Conservation (phyloP, 1,284 basidiomycete genomes). For the Heterobasidion occidentale region DNA sequence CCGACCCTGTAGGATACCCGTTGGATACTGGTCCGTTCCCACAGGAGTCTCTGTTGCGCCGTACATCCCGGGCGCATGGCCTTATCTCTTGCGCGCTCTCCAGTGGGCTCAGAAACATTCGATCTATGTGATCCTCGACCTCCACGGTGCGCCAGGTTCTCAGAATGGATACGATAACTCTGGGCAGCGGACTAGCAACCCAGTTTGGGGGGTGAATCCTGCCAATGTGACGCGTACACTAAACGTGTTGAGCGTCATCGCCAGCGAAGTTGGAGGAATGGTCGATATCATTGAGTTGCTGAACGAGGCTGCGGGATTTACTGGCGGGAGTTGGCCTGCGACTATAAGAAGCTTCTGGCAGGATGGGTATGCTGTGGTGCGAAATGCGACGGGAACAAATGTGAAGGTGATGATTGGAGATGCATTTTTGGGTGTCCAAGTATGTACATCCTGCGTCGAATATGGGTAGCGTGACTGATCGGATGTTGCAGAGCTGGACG, state of each 20-base stretch:
- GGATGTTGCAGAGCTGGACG: conserved; percentile 41
- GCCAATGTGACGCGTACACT: conserved; percentile 58
- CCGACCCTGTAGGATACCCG: conserved; percentile 42
- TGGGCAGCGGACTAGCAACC: conserved; percentile 58
- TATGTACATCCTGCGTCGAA: conserved; percentile 16
- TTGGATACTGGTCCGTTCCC: conserved; percentile 75
- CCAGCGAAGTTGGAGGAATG: conserved; percentile 43
- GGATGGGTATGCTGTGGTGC: conserved; percentile 48
- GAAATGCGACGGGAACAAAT: conserved; percentile 33
- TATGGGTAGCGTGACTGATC: neutral
- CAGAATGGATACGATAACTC: conserved; percentile 83
- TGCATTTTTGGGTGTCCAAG: conserved; percentile 57
- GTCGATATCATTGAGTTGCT: conserved; percentile 56
- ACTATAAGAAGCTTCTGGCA: conserved; percentile 43
- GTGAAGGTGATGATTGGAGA: conserved; percentile 67
- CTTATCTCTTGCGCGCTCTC: conserved; percentile 58
- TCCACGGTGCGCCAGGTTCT: conserved; percentile 64
- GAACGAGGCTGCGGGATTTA: conserved; percentile 57
- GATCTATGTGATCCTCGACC: conserved; percentile 61
- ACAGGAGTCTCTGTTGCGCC: conserved; percentile 44
- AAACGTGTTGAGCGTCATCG: conserved; percentile 52
- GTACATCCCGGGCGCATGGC: conserved; percentile 60
- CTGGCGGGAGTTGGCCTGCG: conserved; percentile 29
- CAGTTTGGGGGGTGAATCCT: conserved; percentile 55
- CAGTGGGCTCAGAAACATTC: conserved; percentile 53